Conservation (phyloP, 257 asterid species). For the Solanum peruvianum region DNA sequence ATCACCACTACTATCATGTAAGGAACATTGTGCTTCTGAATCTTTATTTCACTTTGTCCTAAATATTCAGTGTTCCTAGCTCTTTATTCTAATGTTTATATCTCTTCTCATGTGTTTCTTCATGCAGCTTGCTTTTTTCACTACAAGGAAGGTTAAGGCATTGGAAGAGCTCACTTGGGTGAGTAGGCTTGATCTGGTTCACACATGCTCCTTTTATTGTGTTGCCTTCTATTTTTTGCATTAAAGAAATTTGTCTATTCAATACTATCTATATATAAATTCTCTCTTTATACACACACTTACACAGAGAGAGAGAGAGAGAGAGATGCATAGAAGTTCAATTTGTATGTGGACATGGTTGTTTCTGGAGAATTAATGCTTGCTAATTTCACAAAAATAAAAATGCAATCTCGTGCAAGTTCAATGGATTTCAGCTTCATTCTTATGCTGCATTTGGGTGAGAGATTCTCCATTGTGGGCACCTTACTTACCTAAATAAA, state of each 20-base stretch:
- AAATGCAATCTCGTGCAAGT: not conserved
- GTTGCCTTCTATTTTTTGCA: not conserved
- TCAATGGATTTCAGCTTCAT: not conserved
- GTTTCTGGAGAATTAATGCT: not conserved
- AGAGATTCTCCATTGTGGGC: not conserved
- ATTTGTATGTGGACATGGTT: not conserved
- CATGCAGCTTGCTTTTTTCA: constrained; percentile 80
- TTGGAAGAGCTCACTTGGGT: constrained; percentile 98
- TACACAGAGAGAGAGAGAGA: not conserved
- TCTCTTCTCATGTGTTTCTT: constrained; percentile 3
- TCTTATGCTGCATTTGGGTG: not conserved
- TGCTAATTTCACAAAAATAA: not conserved
- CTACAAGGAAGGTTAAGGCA: constrained; percentile 68
- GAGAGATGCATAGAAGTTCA: not conserved
- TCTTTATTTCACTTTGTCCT: not conserved
- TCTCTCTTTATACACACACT: not conserved
- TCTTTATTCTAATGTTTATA: not conserved
- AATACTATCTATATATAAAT: not conserved
- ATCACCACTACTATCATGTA: constrained; percentile 88
- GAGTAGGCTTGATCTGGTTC: constrained; percentile 11
- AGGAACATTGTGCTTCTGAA: constrained; percentile 7
- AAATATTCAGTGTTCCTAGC: not conserved
- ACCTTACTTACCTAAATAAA: not conserved
- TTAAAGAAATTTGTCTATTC: not conserved
- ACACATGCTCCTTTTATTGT: not conserved